Conservation (phyloP, 768 basidiomycete species). For the Auricularia sp. region DNA sequence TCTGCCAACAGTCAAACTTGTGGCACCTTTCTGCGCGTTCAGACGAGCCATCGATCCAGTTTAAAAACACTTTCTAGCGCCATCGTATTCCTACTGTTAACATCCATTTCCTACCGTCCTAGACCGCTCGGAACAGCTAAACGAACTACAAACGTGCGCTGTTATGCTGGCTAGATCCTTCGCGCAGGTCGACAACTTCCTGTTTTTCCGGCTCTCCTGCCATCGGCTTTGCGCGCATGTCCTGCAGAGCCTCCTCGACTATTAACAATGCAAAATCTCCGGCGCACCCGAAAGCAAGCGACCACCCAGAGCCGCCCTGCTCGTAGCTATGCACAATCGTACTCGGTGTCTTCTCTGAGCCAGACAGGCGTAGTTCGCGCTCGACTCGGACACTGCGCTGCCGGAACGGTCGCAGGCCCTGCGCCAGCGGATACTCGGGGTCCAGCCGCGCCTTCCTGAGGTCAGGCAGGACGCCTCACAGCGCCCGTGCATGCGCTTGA, state of each 20-base stretch:
- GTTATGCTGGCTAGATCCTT: too few relatives aligned
- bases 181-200: too few relatives aligned
- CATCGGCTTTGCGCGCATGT: neutral
- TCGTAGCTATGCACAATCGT: constrained; percentile 21
- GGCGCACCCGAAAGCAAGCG: neutral
- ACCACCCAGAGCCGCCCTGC: constrained; percentile 20
- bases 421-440: constrained; percentile 18
- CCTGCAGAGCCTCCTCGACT: neutral
- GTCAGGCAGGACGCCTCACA: constrained; percentile 20
- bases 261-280: neutral
- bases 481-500: constrained; percentile 22
- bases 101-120: too few relatives aligned
- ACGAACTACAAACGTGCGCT: too few relatives aligned
- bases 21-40: too few relatives aligned
- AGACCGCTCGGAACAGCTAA: too few relatives aligned
- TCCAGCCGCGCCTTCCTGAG: constrained; percentile 21
- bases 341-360: constrained; percentile 10
- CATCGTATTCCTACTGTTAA: too few relatives aligned
- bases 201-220: neutral
- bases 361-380: constrained; percentile 14
- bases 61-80: too few relatives aligned
- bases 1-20: too few relatives aligned
- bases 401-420: constrained; percentile 22
- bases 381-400: constrained; percentile 22
- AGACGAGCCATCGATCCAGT: too few relatives aligned